A percentile compares a stretch with the other conserved stretches of the same genome.
Conservation (phyloP, 257 asterid species). For the Phtheirospermum japonicum region DNA sequence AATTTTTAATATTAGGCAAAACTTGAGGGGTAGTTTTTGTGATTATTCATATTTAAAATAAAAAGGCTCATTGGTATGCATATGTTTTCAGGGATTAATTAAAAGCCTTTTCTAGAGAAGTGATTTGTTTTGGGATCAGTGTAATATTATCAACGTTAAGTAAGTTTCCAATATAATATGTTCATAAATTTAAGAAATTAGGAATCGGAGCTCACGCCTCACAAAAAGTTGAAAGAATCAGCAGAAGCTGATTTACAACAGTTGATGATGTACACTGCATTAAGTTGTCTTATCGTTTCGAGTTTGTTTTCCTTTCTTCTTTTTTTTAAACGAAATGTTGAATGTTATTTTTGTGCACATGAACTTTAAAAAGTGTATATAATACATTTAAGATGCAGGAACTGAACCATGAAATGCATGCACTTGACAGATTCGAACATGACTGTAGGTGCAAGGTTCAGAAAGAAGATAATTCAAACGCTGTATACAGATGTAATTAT, state of each 20-base stretch:
- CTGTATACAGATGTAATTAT: slow-evolving; percentile 58
- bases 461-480: slow-evolving; percentile 66
- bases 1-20: background rate
- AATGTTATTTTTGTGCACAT: background rate
- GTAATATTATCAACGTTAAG: slow-evolving; percentile 42
- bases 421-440: slow-evolving; percentile 90
- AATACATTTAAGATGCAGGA: slow-evolving; percentile 54
- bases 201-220: slow-evolving; percentile 70
- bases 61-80: background rate
- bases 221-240: slow-evolving; percentile 68
- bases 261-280: slow-evolving; percentile 78
- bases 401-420: slow-evolving; percentile 91
- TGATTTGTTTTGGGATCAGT: slow-evolving; percentile 88
- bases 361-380: slow-evolving; percentile 26
- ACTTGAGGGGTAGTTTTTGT: background rate
- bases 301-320: slow-evolving; percentile 14
- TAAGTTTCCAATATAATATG: slow-evolving; percentile 29
- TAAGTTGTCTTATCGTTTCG: slow-evolving; percentile 42
- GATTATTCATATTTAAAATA: background rate
- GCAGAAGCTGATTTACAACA: slow-evolving; percentile 67
- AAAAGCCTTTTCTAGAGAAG: slow-evolving; percentile 76
- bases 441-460: slow-evolving; percentile 80
- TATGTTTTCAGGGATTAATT: slow-evolving; percentile 61
- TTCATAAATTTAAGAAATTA: slow-evolving; percentile 51
- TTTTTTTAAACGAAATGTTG: background rate